Base-by-base conservation (phyloP, 208 protist genomes). In the Herpetomonas samuelpessoai region DNA sequence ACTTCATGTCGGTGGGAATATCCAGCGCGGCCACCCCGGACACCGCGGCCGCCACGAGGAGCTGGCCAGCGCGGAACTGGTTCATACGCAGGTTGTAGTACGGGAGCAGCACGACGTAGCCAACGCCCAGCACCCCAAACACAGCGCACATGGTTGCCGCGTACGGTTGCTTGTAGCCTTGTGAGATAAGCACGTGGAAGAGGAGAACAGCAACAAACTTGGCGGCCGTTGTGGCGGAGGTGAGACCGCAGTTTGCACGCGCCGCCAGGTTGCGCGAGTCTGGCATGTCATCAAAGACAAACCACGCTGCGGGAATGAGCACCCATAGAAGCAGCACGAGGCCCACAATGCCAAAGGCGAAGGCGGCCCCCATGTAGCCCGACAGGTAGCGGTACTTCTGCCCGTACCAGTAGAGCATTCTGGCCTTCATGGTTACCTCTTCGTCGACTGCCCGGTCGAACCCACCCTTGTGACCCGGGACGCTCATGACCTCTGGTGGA, bases 241-340 rank as follows among this genome's bases (percentile, higher is more conserved):
- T n/a, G 26, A 61, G 24, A 9, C 10, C n/a, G 14, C 30, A 21
- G 9, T 18, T 30, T 19, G 62, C 25, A 6, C 62, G 62, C 9
- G 62, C 62, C 7, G 53, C 9, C 10, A 68, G 35, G 39, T 68
- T 61, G 39, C 26, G 19, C 38, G 48, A 59, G 50, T 68, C 39
- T n/a, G 53, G 53, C 53, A 62, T 50, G 44, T 68, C 62, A 19
- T 59, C 62, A 39, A 62, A 61, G 62, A 55, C 12, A 30, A 68
- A 54, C 4, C 9, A 18, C 19, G n/a, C 38, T 7, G 25, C 28
- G 10, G 35, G 10, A 16, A 48, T 30, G 21, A 61, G 39, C 31
- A 59, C 19, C 10, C 53, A 18, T 7, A 18, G 18, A 6, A 54
- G 45, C 25, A 39, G 14, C 9, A 63, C 29, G 3, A 58, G 14